These are phyloP conservation scores for Fomitiporia mediterranea DNA, from an alignment of 1,284 basidiomycete genomes.

Conservation along the genomic window DNA sequence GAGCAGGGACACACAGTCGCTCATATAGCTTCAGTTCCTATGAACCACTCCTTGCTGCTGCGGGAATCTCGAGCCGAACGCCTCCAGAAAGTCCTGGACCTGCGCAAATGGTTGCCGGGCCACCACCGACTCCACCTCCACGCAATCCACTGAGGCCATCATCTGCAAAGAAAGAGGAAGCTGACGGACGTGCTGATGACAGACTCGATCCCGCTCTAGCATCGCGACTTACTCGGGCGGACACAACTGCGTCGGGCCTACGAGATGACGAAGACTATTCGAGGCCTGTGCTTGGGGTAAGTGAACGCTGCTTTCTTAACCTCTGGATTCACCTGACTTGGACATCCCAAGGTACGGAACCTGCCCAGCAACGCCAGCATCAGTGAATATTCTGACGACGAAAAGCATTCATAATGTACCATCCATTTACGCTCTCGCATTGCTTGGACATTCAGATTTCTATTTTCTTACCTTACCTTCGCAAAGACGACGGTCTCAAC, in stretches of 20 bases:
- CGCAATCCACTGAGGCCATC: conserved; percentile 35
- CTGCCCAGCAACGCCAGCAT: conserved; percentile 28
- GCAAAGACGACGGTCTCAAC: no score
- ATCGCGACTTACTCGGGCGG: conserved; percentile 33
- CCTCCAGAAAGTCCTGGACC: conserved; percentile 25
- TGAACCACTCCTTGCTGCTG: conserved; percentile 54
- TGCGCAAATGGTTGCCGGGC: conserved; percentile 8
- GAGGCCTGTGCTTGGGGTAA: conserved; percentile 53
- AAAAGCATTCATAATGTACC: background rate
- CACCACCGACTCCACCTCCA: conserved; percentile 37
- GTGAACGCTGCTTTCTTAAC: conserved; percentile 22
- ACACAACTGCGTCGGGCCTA: conserved; percentile 32
- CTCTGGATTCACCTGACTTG: background rate
- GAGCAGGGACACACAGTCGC: conserved; percentile 27
- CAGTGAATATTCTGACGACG: conserved; percentile 35
- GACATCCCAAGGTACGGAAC: conserved; percentile 23
- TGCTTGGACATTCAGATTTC: background rate
- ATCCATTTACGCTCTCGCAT: background rate
- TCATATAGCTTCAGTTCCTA: conserved; percentile 54
- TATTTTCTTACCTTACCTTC: background rate
- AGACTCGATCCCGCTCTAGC: conserved; percentile 42
- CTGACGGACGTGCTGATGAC: conserved; percentile 31
- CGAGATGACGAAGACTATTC: conserved; percentile 55
- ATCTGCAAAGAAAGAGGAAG: conserved; percentile 19
- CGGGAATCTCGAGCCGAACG: conserved; percentile 24